These are phyloP conservation scores for Acephala macrosclerotiorum DNA, from an alignment of 2,329 filamentous ascomycete genomes.

Conservation along the genomic window DNA sequence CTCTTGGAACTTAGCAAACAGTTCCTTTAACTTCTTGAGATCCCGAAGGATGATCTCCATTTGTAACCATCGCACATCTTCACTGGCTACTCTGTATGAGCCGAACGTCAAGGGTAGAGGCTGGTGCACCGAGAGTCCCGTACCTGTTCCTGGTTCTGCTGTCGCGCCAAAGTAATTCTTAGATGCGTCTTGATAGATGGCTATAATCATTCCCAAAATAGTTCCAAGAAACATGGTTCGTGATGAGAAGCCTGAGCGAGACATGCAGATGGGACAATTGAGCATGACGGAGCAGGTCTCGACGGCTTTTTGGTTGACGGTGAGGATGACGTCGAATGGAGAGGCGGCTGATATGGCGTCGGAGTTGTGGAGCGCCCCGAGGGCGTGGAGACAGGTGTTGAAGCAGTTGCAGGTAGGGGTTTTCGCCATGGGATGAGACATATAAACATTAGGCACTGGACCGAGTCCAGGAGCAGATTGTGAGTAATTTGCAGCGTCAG, in stretches of 20 bases:
- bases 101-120: slow-evolving; percentile 51
- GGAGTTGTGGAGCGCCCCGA: slow-evolving; percentile 55
- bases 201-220: slow-evolving; percentile 56
- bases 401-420: slow-evolving; percentile 53
- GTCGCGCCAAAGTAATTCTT: slow-evolving; percentile 48
- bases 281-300: slow-evolving; percentile 57
- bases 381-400: slow-evolving; percentile 53
- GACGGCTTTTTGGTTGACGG: slow-evolving; percentile 56
- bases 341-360: slow-evolving; percentile 49
- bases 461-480: slow-evolving; percentile 8
- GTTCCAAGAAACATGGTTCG: slow-evolving; percentile 58
- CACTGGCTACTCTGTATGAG: slow-evolving; percentile 53
- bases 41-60: slow-evolving; percentile 57
- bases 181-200: slow-evolving; percentile 53
- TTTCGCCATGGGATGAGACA: slow-evolving; percentile 10
- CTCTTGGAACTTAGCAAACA: slow-evolving; percentile 54
- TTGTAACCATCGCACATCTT: slow-evolving; percentile 56
- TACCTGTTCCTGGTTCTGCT: slow-evolving; percentile 13
- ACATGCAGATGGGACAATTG: slow-evolving; percentile 54
- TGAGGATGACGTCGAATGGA: slow-evolving; percentile 54
- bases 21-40: slow-evolving; percentile 55
- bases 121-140: slow-evolving; percentile 15
- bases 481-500: slow-evolving; percentile 19
- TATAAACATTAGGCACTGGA: slow-evolving; percentile 12
- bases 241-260: slow-evolving; percentile 51